Evolutionary conservation across 352 stramenopile genomes (phyloP), one percentile per base, ranked within the genome.

Genomic region (Phytophthora capsici): DNA sequence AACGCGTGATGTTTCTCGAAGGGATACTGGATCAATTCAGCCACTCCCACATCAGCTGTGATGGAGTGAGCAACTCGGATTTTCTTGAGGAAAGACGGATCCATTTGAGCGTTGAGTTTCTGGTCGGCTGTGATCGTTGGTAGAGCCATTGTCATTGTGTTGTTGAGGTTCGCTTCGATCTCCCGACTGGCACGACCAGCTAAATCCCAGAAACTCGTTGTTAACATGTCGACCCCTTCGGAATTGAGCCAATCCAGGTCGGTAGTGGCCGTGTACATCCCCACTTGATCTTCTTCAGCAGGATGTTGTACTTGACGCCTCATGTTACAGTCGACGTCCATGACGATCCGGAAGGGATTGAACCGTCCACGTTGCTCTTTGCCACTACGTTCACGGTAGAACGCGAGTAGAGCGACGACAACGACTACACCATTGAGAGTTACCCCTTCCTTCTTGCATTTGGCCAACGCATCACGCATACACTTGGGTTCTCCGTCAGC

Each of bases 271-370:
- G 66, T 75, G 58, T 72, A 86, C 53, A 73, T 62, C 6, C 80
- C 80, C 8, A 89, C 58, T 16, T 64, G 60, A 20, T 76, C 53
- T 12, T 72, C 62, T 6, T 70, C 54, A n/a, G 66, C 59, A 2
- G 75, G 69, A 25, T 71, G 49, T 2, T 64, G 63, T 0, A 86
- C 68, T 32, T 76, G 73, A 2, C 58, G 55, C 2, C 77, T 75
- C 77, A 89, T 85, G 63, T 86, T 79, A 25, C 74, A 73, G 45
- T 78, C 69, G 22, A 77, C 53, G 44, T 71, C 47, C 50, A 79
- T 62, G 9, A 36, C 57, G 5, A 89, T 47, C 53, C 77, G 72
- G 60, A 89, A 89, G 5, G 72, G 63, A 13, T 73, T 64, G 17
- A 66, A 69, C n/a, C 62, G 57, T 37, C 57, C 71, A 56, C 56